phyloP scores from a whole-genome alignment of 495 filamentous ascomycete genomes.

The Aspergillus affinis region DNA sequence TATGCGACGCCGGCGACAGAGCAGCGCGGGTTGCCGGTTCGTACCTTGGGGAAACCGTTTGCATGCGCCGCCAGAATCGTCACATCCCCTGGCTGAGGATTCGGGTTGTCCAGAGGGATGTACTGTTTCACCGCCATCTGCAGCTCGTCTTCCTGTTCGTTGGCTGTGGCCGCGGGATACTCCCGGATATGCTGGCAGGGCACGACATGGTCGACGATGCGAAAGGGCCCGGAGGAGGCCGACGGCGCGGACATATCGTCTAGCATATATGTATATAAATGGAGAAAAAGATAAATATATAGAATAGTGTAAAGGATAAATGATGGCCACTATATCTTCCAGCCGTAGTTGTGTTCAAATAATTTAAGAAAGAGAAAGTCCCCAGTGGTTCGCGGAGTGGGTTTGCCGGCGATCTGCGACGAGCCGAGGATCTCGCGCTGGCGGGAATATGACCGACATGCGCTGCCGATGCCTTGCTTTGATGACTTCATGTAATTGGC shows the following conservation, averaged over 20 bases:
- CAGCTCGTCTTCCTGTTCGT: constrained; percentile 61
- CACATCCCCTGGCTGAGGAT: constrained; percentile 67
- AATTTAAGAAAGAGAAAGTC: neutral
- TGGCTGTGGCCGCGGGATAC: constrained; percentile 62
- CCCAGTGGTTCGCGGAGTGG: too few species aligned
- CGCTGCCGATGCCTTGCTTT: neutral
- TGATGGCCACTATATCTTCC: neutral
- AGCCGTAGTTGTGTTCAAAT: neutral
- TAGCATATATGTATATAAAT: neutral
- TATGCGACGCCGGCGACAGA: neutral
- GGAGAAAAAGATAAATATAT: neutral
- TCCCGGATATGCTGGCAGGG: constrained; percentile 71
- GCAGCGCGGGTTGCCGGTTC: constrained; percentile 11
- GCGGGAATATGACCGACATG: neutral
- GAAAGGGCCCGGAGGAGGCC: constrained; percentile 38
- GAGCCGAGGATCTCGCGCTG: neutral
- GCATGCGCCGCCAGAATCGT: constrained; percentile 84
- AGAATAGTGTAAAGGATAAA: too few species aligned
- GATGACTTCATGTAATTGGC: neutral
- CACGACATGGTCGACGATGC: constrained; percentile 61
- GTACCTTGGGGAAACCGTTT: constrained; percentile 86
- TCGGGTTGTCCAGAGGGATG: constrained; percentile 63
- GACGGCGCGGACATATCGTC: neutral
- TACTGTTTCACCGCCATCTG: constrained; percentile 81
- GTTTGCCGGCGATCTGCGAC: neutral